Evolutionary conservation across 768 basidiomycete species (phyloP), one percentile per base, ranked within the genome.

Genomic region (Daedalea quercina): DNA sequence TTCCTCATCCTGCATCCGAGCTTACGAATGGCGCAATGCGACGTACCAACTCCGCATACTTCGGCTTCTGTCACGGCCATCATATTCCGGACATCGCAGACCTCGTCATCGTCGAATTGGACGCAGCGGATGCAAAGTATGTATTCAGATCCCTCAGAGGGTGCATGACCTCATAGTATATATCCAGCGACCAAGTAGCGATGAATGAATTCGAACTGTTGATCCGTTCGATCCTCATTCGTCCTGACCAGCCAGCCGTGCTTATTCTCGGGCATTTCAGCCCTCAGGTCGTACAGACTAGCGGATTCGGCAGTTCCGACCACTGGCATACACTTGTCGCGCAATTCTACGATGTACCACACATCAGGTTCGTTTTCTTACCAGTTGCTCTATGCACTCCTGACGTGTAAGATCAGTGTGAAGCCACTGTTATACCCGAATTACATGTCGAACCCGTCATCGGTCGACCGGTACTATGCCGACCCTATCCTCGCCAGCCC

Each of bases 21-120:
- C 80, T 99, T 60, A 99, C 95, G 24, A 99, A 99, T 68, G 95
- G 95, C 33, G 95, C 95, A 3, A 88, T 94, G 79, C 79, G 92
- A 15, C 84, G 85, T 47, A 94, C 94, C 20, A 87, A 88, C 69
- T 93, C 94, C 1, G 87, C 84, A 11, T 99, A 99, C 72, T 99
- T 94, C 74, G 89, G 87, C 9, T 98, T 85, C 72, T 99, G 95
- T 76, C 89, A 83, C 60, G 78, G 80, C 1, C 94, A 96, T 60
- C 95, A 99, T 65, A 76, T 98, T 11, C 95, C 95, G 4, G 96
- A 99, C 65, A 73, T 82, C 46, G 92, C 92, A 12, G 96, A 98
- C 75, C 77, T 99, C 51, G 87, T 98, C 54, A 91, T 99, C 60
- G 72, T 99, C 54, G 95, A 99, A 66, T 88, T 99, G 34, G 96